These are phyloP conservation scores for Trichopus zeylanicus DNA, from an alignment of 116 monocot genomes.

Conservation along the genomic window DNA sequence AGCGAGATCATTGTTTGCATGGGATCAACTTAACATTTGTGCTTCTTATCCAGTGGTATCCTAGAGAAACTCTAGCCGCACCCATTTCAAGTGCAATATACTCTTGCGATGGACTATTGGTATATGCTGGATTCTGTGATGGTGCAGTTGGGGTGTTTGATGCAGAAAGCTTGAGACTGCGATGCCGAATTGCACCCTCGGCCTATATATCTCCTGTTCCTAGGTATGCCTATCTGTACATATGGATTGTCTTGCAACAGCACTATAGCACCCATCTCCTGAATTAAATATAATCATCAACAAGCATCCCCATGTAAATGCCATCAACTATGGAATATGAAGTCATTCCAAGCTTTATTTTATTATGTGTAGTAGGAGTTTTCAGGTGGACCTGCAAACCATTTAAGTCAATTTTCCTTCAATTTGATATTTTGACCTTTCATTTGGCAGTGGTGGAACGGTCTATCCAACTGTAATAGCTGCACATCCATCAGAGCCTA, in stretches of 20 bases:
- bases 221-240: conserved; percentile 27
- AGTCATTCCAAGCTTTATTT: too few relatives aligned
- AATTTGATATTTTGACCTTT: too few relatives aligned
- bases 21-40: background rate
- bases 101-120: conserved; percentile 82
- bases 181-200: conserved; percentile 68
- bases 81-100: conserved; percentile 88
- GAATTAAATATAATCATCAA: too few relatives aligned
- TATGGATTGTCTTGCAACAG: background rate
- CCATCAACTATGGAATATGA: too few relatives aligned
- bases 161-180: conserved; percentile 67
- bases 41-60: conserved; percentile 61
- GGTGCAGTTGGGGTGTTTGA: conserved; percentile 95
- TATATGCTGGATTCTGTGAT: conserved; percentile 88
- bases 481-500: conserved; percentile 75
- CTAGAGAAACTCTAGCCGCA: conserved; percentile 72
- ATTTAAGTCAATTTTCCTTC: too few relatives aligned
- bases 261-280: too few relatives aligned
- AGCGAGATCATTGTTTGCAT: background rate
- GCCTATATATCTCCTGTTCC: conserved; percentile 55
- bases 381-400: too few relatives aligned
- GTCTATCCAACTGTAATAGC: conserved; percentile 73
- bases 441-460: conserved; percentile 2
- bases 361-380: too few relatives aligned
- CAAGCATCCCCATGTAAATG: too few relatives aligned